A percentile compares a stretch with the other conserved stretches of the same genome.
Conservation (phyloP, 2,329 filamentous ascomycete species). For the Neofusicoccum cordaticola region DNA sequence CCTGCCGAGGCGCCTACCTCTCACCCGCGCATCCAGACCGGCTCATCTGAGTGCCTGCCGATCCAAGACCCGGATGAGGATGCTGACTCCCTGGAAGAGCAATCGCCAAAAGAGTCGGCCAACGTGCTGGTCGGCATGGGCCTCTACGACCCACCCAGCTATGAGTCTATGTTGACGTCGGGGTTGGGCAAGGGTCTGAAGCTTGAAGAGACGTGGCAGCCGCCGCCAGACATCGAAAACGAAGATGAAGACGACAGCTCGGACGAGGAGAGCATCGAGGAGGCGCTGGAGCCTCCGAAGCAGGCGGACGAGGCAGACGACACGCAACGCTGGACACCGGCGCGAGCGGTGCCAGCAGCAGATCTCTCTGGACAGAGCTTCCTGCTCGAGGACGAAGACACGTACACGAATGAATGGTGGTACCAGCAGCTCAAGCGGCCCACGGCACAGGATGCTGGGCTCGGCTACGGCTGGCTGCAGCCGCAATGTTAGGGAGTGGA, state of each 20-base stretch:
- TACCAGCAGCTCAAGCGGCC: slow-evolving; percentile 37
- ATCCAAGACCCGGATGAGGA: slow-evolving; percentile 43
- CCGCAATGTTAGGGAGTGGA: neutral
- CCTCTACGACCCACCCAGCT: slow-evolving; percentile 71
- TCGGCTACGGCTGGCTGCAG: slow-evolving; percentile 40
- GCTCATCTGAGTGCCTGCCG: slow-evolving; percentile 50
- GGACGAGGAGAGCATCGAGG: slow-evolving; percentile 50
- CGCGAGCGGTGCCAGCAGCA: slow-evolving; percentile 21
- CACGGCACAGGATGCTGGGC: slow-evolving; percentile 34
- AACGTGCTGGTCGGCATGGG: slow-evolving; percentile 81
- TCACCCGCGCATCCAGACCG: slow-evolving; percentile 4
- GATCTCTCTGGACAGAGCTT: slow-evolving; percentile 42
- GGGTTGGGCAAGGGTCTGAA: slow-evolving; percentile 68
- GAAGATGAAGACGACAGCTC: slow-evolving; percentile 52
- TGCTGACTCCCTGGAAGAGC: slow-evolving; percentile 47
- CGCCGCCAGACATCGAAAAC: slow-evolving; percentile 47
- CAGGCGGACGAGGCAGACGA: slow-evolving; percentile 20
- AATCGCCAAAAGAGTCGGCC: slow-evolving; percentile 54
- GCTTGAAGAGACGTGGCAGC: slow-evolving; percentile 77
- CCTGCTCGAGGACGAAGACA: slow-evolving; percentile 40
- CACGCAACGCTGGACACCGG: slow-evolving; percentile 25
- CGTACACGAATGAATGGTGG: slow-evolving; percentile 40
- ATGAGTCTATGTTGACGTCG: slow-evolving; percentile 46
- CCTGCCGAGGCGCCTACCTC: neutral
- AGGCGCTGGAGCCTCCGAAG: slow-evolving; percentile 20